Evolutionary conservation across 2,329 filamentous ascomycete genomes (phyloP).

Genomic region (Diaporthe sp.): DNA sequence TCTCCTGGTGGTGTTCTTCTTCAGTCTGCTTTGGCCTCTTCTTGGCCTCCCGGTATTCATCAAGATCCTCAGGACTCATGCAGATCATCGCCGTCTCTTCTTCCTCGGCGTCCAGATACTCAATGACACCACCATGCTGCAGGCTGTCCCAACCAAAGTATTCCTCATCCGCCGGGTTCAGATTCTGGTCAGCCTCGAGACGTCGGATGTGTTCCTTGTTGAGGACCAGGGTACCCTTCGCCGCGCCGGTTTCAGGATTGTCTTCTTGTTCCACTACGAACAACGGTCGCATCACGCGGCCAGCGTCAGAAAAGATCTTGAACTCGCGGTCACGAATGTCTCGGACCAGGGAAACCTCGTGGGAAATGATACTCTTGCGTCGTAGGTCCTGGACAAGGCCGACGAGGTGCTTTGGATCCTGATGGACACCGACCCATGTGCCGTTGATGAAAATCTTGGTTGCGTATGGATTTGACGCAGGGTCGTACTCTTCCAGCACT

Average conservation of each 20-base stretch:
- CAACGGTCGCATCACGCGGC: slow-evolving; percentile 91
- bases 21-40: slow-evolving; percentile 79
- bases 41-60: slow-evolving; percentile 80
- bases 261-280: slow-evolving; percentile 94
- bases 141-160: slow-evolving; percentile 92
- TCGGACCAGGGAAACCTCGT: slow-evolving; percentile 93
- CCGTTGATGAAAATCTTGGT: slow-evolving; percentile 99
- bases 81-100: slow-evolving; percentile 99
- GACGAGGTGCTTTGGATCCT: slow-evolving; percentile 88
- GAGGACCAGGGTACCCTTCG: slow-evolving; percentile 80
- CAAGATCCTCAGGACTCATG: slow-evolving; percentile 97
- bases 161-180: slow-evolving; percentile 69
- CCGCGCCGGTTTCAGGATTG: slow-evolving; percentile 71
- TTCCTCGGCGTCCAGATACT: slow-evolving; percentile 97
- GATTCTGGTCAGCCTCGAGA: slow-evolving; percentile 79
- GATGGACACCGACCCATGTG: slow-evolving; percentile 96
- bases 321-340: slow-evolving; percentile 98
- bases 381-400: slow-evolving; percentile 82
- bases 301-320: slow-evolving; percentile 98
- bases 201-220: slow-evolving; percentile 85
- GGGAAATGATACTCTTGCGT: slow-evolving; percentile 85
- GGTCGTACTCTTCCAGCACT: slow-evolving; percentile 94
- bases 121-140: slow-evolving; percentile 86
- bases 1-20: slow-evolving; percentile 77
- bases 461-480: slow-evolving; percentile 85